These are phyloP conservation scores for Nitzschia inconspicua DNA, from an alignment of 108 stramenopile species.

Conservation along the genomic window DNA sequence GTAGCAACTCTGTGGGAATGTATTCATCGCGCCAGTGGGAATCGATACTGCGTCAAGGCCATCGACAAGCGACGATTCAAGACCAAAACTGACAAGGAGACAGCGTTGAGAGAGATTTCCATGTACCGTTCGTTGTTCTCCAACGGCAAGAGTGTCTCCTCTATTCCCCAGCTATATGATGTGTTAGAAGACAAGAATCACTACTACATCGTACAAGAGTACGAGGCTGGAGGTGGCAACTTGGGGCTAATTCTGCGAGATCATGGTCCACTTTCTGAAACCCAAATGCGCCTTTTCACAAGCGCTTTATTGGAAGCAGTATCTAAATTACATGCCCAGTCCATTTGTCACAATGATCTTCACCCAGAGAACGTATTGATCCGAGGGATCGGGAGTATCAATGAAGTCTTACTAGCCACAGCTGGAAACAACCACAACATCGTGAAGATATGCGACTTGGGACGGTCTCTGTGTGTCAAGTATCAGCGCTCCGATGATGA, in stretches of 20 bases:
- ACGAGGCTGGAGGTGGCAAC: constrained; percentile 13
- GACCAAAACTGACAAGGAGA: constrained; percentile 1
- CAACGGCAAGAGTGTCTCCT: no score
- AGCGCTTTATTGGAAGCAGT: constrained; percentile 1
- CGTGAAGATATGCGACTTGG: constrained; percentile 23
- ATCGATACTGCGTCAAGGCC: constrained; percentile 19
- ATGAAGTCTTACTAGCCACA: no score
- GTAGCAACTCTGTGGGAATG: constrained; percentile 27
- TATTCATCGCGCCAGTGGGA: constrained; percentile 17
- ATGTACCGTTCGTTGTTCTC: constrained; percentile 3
- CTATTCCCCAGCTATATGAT: not conserved
- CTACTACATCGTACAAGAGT: constrained; percentile 19
- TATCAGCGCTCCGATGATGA: not conserved
- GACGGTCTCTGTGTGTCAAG: constrained; percentile 1
- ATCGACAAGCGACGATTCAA: constrained; percentile 14
- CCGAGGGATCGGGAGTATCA: no score
- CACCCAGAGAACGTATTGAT: constrained; percentile 18
- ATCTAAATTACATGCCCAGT: constrained; percentile 3
- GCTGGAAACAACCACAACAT: not conserved
- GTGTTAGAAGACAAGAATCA: constrained; percentile 1
- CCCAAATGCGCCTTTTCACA: constrained; percentile 7
- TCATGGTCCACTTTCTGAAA: not conserved
- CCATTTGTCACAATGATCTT: constrained; percentile 19
- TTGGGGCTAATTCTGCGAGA: not conserved
- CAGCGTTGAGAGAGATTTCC: constrained; percentile 8